Conservation (phyloP, 2,329 filamentous ascomycete species). For the Didymella lethalis region DNA sequence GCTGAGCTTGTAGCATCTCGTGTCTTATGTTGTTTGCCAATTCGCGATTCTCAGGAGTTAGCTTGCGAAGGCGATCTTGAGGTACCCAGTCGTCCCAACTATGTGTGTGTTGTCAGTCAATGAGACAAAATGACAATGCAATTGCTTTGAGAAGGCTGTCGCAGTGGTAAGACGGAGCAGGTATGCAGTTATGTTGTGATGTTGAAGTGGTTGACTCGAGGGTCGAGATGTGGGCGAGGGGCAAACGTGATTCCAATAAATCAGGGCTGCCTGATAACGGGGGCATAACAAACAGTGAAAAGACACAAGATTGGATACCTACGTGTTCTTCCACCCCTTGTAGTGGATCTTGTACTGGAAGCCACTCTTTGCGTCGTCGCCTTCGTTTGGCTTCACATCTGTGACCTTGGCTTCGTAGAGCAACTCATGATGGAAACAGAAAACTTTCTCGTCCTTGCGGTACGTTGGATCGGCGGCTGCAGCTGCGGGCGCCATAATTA, state of each 20-base stretch:
- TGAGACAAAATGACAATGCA: background rate
- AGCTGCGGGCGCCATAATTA: slow-evolving; percentile 62
- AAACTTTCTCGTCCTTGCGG: slow-evolving; percentile 83
- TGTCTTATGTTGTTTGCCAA: slow-evolving; percentile 77
- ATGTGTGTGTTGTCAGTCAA: slow-evolving; percentile 34
- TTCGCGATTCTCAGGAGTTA: slow-evolving; percentile 93
- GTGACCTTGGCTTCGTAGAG: slow-evolving; percentile 97
- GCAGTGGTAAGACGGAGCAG: background rate
- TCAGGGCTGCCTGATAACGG: background rate
- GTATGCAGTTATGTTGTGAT: slow-evolving; percentile 7
- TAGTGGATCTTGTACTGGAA: slow-evolving; percentile 95
- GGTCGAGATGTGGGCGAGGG: slow-evolving; percentile 18
- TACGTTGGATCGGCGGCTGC: slow-evolving; percentile 62
- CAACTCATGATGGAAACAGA: slow-evolving; percentile 97
- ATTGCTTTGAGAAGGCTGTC: no score
- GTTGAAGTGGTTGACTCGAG: slow-evolving; percentile 23
- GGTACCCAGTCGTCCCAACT: slow-evolving; percentile 99
- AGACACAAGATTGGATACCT: slow-evolving; percentile 52
- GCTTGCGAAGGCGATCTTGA: slow-evolving; percentile 90
- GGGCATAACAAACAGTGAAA: slow-evolving; percentile 7
- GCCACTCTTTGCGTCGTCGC: slow-evolving; percentile 73
- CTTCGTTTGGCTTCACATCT: slow-evolving; percentile 71
- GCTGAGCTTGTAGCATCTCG: slow-evolving; percentile 69
- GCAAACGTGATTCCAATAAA: slow-evolving; percentile 23
- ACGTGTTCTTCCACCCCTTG: slow-evolving; percentile 99